Conservation (phyloP, 148 eudicot genomes). For the Rhododendron ovatum region DNA sequence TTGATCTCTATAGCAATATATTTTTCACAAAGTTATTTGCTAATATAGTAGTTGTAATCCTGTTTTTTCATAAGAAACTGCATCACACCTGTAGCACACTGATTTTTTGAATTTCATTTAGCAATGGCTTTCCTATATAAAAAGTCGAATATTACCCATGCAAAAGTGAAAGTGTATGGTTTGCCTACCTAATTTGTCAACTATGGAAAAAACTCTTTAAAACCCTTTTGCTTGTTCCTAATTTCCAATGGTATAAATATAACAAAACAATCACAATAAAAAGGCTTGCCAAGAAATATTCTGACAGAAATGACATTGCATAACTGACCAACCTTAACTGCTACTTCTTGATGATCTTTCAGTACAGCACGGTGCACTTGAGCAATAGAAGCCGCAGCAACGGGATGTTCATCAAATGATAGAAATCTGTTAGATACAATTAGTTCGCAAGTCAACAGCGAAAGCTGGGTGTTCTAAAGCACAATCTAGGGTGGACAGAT, state of each 20-base stretch:
- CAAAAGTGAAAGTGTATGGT: not conserved
- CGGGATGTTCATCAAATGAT: conserved; percentile 73
- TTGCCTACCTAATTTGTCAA: not conserved
- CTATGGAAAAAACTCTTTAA: not conserved
- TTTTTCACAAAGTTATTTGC: not conserved
- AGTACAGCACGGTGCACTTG: conserved; percentile 89
- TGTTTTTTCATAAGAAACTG: not conserved
- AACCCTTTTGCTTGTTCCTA: not conserved
- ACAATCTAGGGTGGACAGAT: not conserved
- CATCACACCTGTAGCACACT: not conserved
- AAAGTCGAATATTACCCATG: not conserved
- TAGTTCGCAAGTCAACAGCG: conserved; percentile 11
- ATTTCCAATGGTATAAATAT: not conserved
- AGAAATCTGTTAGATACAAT: conserved; percentile 51
- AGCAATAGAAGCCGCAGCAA: conserved; percentile 97
- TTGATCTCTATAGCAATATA: not conserved
- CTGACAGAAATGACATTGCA: not conserved
- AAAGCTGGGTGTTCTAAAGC: not conserved
- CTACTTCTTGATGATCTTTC: conserved; percentile 69
- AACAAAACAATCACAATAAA: not conserved
- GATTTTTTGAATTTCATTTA: not conserved
- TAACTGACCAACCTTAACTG: conserved; percentile 64
- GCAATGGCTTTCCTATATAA: not conserved
- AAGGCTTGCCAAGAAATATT: not conserved
- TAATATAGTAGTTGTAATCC: not conserved